Conservation (phyloP, 2,329 filamentous ascomycete species). For the Arthrobotrys sphaeroides region DNA sequence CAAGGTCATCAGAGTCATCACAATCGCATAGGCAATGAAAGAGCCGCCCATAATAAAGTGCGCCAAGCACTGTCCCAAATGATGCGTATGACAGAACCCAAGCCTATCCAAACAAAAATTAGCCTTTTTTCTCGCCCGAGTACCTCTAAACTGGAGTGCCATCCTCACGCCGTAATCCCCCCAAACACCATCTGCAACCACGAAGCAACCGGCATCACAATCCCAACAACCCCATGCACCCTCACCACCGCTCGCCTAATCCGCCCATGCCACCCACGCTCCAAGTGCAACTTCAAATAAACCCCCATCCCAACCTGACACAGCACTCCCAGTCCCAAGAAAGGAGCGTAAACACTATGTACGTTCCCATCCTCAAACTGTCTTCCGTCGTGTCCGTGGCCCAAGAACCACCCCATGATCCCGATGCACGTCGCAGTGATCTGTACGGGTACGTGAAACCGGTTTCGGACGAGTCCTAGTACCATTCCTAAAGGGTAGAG, state of each 20-base stretch:
- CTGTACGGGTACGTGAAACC: conserved; percentile 94
- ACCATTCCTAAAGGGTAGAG: conserved; percentile 91
- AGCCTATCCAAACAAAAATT: conserved; percentile 62
- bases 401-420: conserved; percentile 79
- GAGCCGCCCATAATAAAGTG: conserved; percentile 99
- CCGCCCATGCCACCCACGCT: conserved; percentile 80
- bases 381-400: conserved; percentile 87
- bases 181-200: conserved; percentile 98
- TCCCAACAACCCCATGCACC: conserved; percentile 82
- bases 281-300: conserved; percentile 89
- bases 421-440: conserved; percentile 77
- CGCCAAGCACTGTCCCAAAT: conserved; percentile 88
- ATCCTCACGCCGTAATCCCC: conserved; percentile 75
- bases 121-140: neutral
- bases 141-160: neutral
- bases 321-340: conserved; percentile 80
- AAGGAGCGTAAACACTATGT: conserved; percentile 81
- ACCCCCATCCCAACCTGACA: conserved; percentile 81
- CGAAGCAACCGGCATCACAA: conserved; percentile 81
- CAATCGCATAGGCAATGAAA: conserved; percentile 91
- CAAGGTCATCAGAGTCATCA: conserved; percentile 84
- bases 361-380: conserved; percentile 79
- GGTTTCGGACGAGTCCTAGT: conserved; percentile 79
- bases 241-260: conserved; percentile 77
- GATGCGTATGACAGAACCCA: conserved; percentile 91